Evolutionary conservation across 768 basidiomycete genomes (phyloP).

Genomic region (Podaxis sp.): DNA sequence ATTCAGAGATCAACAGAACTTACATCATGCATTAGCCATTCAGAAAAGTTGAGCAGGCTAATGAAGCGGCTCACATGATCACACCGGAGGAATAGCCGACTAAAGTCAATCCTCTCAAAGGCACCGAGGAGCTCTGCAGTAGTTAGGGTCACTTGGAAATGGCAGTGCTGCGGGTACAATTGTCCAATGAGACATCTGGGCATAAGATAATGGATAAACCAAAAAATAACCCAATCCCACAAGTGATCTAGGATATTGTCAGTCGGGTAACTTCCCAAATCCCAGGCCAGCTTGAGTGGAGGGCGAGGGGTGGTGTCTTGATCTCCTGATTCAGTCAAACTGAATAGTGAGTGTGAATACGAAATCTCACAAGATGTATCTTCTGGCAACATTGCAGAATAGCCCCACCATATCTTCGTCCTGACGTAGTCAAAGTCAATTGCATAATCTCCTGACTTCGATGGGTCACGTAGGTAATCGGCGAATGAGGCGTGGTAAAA

Average conservation of each 20-base stretch:
- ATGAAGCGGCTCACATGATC: no score
- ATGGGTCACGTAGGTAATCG: not conserved
- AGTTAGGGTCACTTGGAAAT: not conserved
- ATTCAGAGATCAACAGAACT: not conserved
- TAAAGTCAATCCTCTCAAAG: not conserved
- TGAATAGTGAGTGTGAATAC: not conserved
- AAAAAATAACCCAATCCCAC: not conserved
- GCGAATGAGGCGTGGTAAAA: constrained; percentile 3
- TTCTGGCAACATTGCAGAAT: not conserved
- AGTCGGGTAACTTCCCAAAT: not conserved
- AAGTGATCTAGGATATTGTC: not conserved
- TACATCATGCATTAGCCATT: not conserved
- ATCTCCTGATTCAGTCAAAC: not conserved
- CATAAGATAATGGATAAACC: not conserved
- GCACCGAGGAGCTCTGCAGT: not conserved
- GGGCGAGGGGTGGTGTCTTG: not conserved
- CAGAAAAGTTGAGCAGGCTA: not conserved
- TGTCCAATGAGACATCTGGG: not conserved
- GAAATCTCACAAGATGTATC: not conserved
- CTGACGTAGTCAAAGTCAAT: not conserved
- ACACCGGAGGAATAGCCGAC: not conserved
- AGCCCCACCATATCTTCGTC: not conserved
- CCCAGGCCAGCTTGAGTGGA: not conserved
- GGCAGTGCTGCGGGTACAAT: not conserved
- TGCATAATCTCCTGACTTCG: not conserved